phyloP scores from a whole-genome alignment of 768 basidiomycete species.

The Leccinum uliginosum region DNA sequence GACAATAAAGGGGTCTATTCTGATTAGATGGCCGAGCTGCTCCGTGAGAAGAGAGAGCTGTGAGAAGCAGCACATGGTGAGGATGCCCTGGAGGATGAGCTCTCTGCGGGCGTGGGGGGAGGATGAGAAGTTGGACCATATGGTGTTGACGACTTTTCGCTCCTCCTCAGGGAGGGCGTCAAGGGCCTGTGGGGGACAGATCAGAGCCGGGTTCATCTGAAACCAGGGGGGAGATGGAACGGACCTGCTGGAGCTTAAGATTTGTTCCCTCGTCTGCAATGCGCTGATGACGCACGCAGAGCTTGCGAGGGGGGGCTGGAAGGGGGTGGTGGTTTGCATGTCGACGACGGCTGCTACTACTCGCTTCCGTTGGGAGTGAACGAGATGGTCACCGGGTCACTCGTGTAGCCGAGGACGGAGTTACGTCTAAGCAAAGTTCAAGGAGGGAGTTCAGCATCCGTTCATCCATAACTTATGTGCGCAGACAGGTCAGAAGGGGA shows the following conservation, averaged over 20 bases:
- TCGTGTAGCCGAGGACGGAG: no score
- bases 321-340: not conserved
- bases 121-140: constrained; percentile 97
- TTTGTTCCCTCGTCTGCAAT: constrained; percentile 97
- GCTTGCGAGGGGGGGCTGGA: constrained; percentile 48
- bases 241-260: constrained; percentile 83
- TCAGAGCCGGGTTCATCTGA: constrained; percentile 2
- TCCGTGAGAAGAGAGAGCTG: constrained; percentile 95
- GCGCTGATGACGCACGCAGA: constrained; percentile 90
- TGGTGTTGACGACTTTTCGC: constrained; percentile 79
- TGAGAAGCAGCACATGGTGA: constrained; percentile 99
- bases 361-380: no score
- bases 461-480: no score
- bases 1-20: constrained; percentile 90
- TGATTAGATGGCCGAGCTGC: constrained; percentile 85
- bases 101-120: constrained; percentile 88
- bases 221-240: not conserved
- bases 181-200: constrained; percentile 60
- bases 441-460: no score
- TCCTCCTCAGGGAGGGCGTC: constrained; percentile 85
- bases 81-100: constrained; percentile 91
- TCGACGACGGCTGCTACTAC: not conserved
- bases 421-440: no score
- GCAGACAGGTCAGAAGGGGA: not conserved
- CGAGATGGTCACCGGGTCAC: no score